Evolutionary conservation across 2,329 filamentous ascomycete genomes (phyloP), one percentile per base, ranked within the genome.

Genomic region (Lecanicillium sp.): DNA sequence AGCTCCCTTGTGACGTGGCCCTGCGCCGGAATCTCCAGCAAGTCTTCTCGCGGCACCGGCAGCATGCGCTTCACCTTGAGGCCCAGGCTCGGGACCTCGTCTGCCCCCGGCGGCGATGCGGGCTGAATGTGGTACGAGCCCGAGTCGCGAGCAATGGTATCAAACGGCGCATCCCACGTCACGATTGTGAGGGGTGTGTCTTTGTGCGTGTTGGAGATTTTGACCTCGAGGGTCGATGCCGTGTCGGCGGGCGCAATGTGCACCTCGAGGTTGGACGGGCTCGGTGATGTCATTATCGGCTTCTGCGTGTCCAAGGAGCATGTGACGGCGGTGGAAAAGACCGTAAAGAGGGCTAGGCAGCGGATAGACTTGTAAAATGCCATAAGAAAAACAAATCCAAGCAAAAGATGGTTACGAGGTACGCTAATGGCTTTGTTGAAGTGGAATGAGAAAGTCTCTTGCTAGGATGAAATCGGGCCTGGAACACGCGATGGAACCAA

Each of bases 1-100:
- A 34, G 17, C 18, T 34, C 18, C 17, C n/a, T 12, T 12, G 17
- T 22, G n/a, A 34, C 20, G 12, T 19, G n/a, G 16, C 32, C 32
- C n/a, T 14, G 5, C 17, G 32, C 15, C 20, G 32, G 15, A 20
- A 34, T 34, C 32, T 34, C 32, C 5, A 34, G 14, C 17, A 34
- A 18, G 6, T 19, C 32, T 4, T 34, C 32, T 12, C 32, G 32
- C 16, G 32, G 32, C 12, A 14, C 32, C n/a, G 32, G 32, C 15
- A 34, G 5, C 32, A 19, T 34, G 11, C 32, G 32, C 32, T 34
- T 34, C 8, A 34, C 19, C 32, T 34, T 34, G 32, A 34, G n/a
- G 5, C 32, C 32, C 4, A 20, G 32, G 32, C 32, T 34, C 17
- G 19, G 12, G 11, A 34, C 16, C 18, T 34, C 32, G 12, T 34